phyloP scores from a whole-genome alignment of 768 basidiomycete genomes.

The Mrakia blollopis region DNA sequence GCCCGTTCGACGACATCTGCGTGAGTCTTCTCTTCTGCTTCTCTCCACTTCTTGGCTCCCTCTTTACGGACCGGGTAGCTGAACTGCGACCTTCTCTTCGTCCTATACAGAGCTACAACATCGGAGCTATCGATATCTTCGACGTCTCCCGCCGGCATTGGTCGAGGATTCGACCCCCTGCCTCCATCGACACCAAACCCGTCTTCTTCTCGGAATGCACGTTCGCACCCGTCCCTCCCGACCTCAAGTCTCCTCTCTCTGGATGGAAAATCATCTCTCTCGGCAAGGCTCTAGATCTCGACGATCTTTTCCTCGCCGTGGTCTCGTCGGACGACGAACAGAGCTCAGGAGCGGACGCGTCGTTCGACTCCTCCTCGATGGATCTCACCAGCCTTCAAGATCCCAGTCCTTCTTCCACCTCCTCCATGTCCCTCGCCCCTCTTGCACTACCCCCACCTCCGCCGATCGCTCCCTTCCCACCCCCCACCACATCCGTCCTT shows the following conservation, averaged over 20 bases:
- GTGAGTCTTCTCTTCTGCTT: neutral
- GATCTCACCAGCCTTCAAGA: neutral
- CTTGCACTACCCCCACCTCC: neutral
- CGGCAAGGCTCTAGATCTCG: slow-evolving; percentile 5
- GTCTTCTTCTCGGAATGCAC: slow-evolving; percentile 7
- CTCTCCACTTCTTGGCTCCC: neutral
- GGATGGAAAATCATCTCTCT: slow-evolving; percentile 2
- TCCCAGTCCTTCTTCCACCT: neutral
- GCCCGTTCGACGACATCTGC: slow-evolving; percentile 2
- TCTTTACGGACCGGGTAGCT: neutral
- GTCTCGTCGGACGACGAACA: slow-evolving; percentile 3
- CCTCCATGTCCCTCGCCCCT: neutral
- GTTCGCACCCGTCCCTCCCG: neutral
- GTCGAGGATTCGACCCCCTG: slow-evolving; percentile 3
- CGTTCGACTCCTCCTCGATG: neutral
- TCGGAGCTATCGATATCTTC: slow-evolving; percentile 11
- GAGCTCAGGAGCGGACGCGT: neutral
- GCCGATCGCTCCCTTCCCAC: neutral
- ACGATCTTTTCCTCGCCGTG: slow-evolving; percentile 6
- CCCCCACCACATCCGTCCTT: neutral
- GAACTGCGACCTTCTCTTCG: neutral
- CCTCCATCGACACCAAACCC: neutral
- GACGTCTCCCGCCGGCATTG: slow-evolving; percentile 2
- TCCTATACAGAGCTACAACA: neutral
- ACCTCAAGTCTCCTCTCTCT: neutral